Percentiles rank a stretch among this genome's conserved stretches.
These are phyloP conservation scores for Venturia aucupariae DNA, from an alignment of 2,329 filamentous ascomycete species.

Conservation along the genomic window DNA sequence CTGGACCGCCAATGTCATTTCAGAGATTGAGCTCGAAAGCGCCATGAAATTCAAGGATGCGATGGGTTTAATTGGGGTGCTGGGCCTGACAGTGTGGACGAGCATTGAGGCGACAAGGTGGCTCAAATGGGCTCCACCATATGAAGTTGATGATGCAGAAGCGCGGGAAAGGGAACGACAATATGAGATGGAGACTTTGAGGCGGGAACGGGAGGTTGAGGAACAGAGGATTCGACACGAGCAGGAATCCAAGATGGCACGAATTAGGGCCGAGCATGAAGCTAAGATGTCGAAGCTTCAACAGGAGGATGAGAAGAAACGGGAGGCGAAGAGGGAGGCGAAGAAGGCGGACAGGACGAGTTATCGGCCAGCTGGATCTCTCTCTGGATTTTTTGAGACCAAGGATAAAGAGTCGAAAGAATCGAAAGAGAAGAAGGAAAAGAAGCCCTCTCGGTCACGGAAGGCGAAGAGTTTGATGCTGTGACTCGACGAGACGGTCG, in stretches of 20 bases:
- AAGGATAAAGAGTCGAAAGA: not conserved
- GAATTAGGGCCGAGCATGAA: not conserved
- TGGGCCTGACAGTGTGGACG: not conserved
- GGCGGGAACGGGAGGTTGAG: not conserved
- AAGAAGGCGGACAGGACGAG: not conserved
- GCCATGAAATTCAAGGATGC: not conserved
- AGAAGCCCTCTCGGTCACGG: not conserved
- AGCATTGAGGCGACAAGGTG: not conserved
- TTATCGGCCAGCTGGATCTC: not conserved
- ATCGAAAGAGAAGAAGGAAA: not conserved
- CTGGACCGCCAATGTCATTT: not conserved
- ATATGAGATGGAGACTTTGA: not conserved
- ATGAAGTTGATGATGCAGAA: not conserved
- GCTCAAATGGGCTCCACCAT: not conserved
- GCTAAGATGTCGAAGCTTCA: not conserved
- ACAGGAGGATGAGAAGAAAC: not conserved
- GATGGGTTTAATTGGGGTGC: not conserved
- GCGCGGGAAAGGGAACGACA: not conserved
- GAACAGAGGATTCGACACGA: not conserved
- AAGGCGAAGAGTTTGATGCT: constrained; percentile 2
- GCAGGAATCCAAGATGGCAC: not conserved
- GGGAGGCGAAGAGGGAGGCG: not conserved
- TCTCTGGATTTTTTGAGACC: not conserved
- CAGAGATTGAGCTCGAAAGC: not conserved
- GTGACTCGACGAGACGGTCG: not conserved